Evolutionary conservation across 768 basidiomycete genomes (phyloP).

Genomic region (Rhodotorula kratochvilovae): DNA sequence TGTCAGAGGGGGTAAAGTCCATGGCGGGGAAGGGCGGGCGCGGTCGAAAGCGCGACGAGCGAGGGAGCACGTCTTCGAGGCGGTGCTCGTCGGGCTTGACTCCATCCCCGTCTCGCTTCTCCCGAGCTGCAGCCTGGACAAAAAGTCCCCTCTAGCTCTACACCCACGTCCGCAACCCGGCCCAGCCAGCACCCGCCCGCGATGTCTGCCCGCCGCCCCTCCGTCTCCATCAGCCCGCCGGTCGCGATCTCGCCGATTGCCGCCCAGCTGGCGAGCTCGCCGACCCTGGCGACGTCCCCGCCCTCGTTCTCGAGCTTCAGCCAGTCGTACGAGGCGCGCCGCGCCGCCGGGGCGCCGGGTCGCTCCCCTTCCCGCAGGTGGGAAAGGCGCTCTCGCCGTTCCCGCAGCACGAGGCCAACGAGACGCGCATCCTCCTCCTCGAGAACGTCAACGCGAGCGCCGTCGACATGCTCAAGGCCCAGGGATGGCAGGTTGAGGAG

Average conservation of each 20-base stretch:
- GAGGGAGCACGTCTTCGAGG: background rate
- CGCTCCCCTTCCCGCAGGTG: conserved; percentile 19
- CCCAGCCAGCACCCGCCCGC: too few relatives aligned
- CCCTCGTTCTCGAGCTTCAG: conserved; percentile 8
- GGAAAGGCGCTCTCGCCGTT: conserved; percentile 35
- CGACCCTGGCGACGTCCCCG: conserved; percentile 12
- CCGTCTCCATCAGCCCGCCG: conserved; percentile 1
- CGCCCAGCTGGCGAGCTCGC: background rate
- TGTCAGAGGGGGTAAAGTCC: background rate
- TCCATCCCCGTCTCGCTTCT: background rate
- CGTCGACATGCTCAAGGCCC: conserved; percentile 67
- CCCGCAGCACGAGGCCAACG: conserved; percentile 49
- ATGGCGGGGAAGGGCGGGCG: background rate
- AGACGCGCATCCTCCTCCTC: conserved; percentile 65
- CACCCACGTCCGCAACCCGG: background rate
- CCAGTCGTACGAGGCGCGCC: conserved; percentile 3
- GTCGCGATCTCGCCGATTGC: background rate
- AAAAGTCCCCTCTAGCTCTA: background rate
- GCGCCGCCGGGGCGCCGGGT: background rate
- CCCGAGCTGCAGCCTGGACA: background rate
- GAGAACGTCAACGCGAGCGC: conserved; percentile 70
- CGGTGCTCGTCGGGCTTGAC: background rate
- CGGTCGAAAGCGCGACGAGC: background rate
- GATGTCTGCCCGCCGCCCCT: background rate
- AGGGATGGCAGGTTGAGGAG: conserved; percentile 91